Base-by-base conservation (phyloP, 306 rosid species). In the Prunus fruticosa region DNA sequence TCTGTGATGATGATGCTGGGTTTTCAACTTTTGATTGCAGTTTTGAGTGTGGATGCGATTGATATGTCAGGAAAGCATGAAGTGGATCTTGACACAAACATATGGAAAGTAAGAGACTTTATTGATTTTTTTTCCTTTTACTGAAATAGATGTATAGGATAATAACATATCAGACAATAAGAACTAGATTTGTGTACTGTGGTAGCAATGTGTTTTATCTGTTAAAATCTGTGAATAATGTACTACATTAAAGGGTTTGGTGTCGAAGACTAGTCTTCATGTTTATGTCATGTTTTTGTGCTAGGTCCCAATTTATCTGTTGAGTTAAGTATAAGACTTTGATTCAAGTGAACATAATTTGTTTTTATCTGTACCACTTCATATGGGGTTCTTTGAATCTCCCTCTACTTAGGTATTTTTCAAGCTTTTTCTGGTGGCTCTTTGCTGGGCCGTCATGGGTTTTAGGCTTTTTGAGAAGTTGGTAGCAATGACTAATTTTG, bases 31-130 rank as follows among this genome's bases (percentile, higher is more conserved):
- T 22, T 83, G 58, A 58, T 71, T 74, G 30, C 96, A 95, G 99
- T 95, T 71, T 56, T 95, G 57, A 92, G 99, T 85, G 97, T 95
- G 15, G 99, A 95, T 69, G 97, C 98, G 28, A 88, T 95, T 75
- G 99, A 95, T 78, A 88, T 95, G 99, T 95, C 99, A 15, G 99
- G 99, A 70, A 95, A 91, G 88, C 99, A 95, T 72, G 99, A 92
- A 86, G 99, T 95, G 80, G 99, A 95, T 88, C 97, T 95, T 22
- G 99, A 95, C 77, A 95, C 99, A 22, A 95, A 83, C 76, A 95
- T 95, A 45, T 95, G 98, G 99, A 95, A 95, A 85, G 99, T 95
- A 82, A 87, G 88, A 64, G 43, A 46, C 19, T 76, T 66, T 70
- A 34, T 62, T 67, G 14, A 6, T 38, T 75, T 2, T 27, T 6